Evolutionary conservation across 768 basidiomycete species (phyloP).

Genomic region (Dendrothele bispora): DNA sequence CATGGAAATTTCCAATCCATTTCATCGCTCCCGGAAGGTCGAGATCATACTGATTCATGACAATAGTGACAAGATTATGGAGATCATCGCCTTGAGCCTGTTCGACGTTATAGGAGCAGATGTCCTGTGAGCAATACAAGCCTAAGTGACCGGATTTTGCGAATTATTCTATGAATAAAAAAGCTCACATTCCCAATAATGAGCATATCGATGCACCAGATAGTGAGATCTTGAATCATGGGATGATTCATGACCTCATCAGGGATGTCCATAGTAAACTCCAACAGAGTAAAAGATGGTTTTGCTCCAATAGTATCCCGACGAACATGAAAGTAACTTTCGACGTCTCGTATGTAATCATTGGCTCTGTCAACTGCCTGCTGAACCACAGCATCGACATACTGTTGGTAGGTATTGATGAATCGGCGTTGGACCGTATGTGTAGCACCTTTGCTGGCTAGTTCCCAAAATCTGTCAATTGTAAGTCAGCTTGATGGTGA

Average conservation of each 20-base stretch:
- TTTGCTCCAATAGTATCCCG: slow-evolving; percentile 39
- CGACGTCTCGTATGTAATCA: slow-evolving; percentile 31
- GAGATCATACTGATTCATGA: slow-evolving; percentile 44
- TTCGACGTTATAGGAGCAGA: slow-evolving; percentile 25
- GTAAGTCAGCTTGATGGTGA: too few species aligned
- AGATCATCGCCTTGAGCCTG: slow-evolving; percentile 34
- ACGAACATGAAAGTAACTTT: slow-evolving; percentile 41
- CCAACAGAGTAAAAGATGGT: slow-evolving; percentile 36
- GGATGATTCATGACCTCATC: slow-evolving; percentile 43
- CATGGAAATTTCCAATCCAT: slow-evolving; percentile 35
- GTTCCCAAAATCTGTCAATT: slow-evolving; percentile 39
- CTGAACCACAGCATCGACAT: slow-evolving; percentile 36
- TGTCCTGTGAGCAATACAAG: slow-evolving; percentile 12
- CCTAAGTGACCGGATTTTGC: not conserved
- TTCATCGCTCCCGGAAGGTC: slow-evolving; percentile 39
- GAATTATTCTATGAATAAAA: not conserved
- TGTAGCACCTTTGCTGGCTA: slow-evolving; percentile 21
- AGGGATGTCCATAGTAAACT: slow-evolving; percentile 37
- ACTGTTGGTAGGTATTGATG: slow-evolving; percentile 33
- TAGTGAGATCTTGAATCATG: slow-evolving; percentile 27
- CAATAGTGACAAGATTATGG: slow-evolving; percentile 48
- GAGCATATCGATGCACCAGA: slow-evolving; percentile 31
- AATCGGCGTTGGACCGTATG: slow-evolving; percentile 30
- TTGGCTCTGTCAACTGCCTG: slow-evolving; percentile 41
- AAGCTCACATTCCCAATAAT: slow-evolving; percentile 35